Conservation (phyloP, 2,329 filamentous ascomycete genomes). For the Lachnum nothofagi region DNA sequence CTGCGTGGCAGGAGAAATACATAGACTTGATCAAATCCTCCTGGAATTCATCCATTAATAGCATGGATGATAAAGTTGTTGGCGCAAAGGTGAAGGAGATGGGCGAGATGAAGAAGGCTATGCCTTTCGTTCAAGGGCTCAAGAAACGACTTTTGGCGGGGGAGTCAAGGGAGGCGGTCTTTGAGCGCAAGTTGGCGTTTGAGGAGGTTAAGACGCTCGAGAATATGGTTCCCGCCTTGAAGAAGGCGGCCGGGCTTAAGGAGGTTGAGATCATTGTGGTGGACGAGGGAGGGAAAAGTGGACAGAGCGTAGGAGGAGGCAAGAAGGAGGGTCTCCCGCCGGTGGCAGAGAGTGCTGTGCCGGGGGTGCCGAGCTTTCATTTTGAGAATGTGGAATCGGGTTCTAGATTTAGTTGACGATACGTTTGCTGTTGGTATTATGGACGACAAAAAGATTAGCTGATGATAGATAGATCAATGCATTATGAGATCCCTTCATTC, state of each 20-base stretch:
- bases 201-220: slow-evolving; percentile 72
- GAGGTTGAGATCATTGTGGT: slow-evolving; percentile 69
- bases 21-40: slow-evolving; percentile 71
- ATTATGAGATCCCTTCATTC: neutral
- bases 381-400: slow-evolving; percentile 73
- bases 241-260: slow-evolving; percentile 67
- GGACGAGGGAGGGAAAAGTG: slow-evolving; percentile 60
- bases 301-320: slow-evolving; percentile 46
- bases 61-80: slow-evolving; percentile 51
- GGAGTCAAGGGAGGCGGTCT: slow-evolving; percentile 61
- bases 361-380: slow-evolving; percentile 73
- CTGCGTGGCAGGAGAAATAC: slow-evolving; percentile 87
- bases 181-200: slow-evolving; percentile 81
- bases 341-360: slow-evolving; percentile 68
- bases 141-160: slow-evolving; percentile 77
- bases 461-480: neutral
- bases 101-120: slow-evolving; percentile 91
- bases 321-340: slow-evolving; percentile 54
- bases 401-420: neutral
- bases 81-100: slow-evolving; percentile 73
- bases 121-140: slow-evolving; percentile 87
- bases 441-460: neutral
- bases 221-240: slow-evolving; percentile 75
- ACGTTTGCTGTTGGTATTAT: slow-evolving; percentile 4
- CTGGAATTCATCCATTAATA: no score